Conservation (phyloP, 208 protist genomes). For the Acanthamoeba culbertsoni region DNA sequence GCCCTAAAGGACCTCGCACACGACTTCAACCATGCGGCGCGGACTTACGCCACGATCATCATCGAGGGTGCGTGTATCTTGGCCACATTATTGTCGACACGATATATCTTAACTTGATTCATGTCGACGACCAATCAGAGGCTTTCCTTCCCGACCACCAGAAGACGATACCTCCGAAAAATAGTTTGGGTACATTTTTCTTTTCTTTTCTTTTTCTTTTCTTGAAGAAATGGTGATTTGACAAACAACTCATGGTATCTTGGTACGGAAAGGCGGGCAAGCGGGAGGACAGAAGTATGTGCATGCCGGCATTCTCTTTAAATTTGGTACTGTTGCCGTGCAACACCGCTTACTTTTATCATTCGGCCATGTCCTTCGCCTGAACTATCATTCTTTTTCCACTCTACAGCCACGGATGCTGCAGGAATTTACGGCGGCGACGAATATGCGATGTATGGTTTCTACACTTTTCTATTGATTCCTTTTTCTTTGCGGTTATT, state of each 20-base stretch:
- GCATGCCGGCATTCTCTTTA: constrained; percentile 38
- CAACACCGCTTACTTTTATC: too few relatives aligned
- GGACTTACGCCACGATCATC: constrained; percentile 50
- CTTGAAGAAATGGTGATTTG: too few relatives aligned
- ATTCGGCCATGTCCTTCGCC: neutral
- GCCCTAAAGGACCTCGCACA: constrained; percentile 36
- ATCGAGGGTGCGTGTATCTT: constrained; percentile 1
- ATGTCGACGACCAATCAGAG: neutral
- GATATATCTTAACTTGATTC: neutral
- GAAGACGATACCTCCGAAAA: constrained; percentile 29
- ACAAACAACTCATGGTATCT: too few relatives aligned
- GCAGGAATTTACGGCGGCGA: neutral
- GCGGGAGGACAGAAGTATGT: constrained; percentile 37
- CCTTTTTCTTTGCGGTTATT: neutral
- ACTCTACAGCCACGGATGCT: neutral
- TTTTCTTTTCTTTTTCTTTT: neutral
- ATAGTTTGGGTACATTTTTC: neutral
- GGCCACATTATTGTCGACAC: neutral
- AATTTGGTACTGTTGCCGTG: constrained; percentile 25
- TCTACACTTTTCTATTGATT: neutral
- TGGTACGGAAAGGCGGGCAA: neutral
- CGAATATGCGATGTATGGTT: constrained; percentile 25
- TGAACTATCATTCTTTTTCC: neutral
- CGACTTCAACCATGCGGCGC: constrained; percentile 46
- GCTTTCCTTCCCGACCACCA: constrained; percentile 25